phyloP scores from a whole-genome alignment of 164 flowering plant genomes.

The Vitis rupestris region DNA sequence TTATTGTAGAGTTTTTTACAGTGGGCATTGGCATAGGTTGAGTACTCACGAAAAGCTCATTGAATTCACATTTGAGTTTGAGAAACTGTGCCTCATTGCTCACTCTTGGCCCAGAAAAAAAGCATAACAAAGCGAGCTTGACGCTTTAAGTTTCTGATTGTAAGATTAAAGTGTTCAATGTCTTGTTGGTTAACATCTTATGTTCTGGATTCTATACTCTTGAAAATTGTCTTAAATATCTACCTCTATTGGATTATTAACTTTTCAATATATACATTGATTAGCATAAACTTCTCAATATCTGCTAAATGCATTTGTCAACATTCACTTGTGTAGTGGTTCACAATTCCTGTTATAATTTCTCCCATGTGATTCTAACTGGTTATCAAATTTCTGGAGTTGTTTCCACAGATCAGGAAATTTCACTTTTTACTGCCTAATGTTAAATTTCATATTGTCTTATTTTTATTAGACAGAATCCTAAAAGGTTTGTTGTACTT shows the following conservation, averaged over 20 bases:
- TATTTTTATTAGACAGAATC: background rate
- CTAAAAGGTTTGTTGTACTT: slow-evolving; percentile 12
- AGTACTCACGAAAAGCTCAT: background rate
- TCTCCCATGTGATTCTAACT: background rate
- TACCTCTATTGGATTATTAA: too few species aligned
- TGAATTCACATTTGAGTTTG: background rate
- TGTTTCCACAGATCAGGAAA: background rate
- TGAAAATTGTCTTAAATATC: too few species aligned
- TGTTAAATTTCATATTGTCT: background rate
- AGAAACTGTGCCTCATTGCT: background rate
- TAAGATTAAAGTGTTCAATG: background rate
- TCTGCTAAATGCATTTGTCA: background rate
- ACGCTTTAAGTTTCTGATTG: background rate
- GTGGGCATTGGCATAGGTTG: background rate
- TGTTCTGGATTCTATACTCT: too few species aligned
- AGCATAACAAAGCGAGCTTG: background rate
- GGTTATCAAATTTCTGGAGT: background rate
- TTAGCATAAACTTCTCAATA: too few species aligned
- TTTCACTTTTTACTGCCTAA: background rate
- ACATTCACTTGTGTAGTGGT: background rate
- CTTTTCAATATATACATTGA: too few species aligned
- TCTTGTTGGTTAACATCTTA: too few species aligned
- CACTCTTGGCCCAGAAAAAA: background rate
- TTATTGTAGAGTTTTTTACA: too few species aligned
- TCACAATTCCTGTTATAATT: background rate